Evolutionary conservation across 192 early-diverging fungal species (phyloP).

Genomic region (Backusella sp.): DNA sequence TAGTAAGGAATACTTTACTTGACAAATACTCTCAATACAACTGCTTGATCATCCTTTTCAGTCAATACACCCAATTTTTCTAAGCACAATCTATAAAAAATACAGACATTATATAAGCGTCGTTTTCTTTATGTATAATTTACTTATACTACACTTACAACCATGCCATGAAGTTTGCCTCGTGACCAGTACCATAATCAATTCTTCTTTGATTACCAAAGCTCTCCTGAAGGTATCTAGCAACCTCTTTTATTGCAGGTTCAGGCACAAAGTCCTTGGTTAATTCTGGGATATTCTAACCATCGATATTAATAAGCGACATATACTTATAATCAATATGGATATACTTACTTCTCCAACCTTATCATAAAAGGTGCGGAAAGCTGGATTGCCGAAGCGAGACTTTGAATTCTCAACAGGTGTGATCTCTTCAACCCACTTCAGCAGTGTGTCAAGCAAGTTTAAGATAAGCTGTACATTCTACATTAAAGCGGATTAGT

Average conservation of each 20-base stretch:
- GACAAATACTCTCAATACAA: conserved; percentile 78
- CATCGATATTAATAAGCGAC: not conserved
- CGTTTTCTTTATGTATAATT: no score
- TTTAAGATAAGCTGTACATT: conserved; percentile 58
- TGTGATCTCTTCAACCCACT: conserved; percentile 61
- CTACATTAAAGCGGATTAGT: conserved; percentile 12
- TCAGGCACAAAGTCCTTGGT: not conserved
- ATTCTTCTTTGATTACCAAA: conserved; percentile 93
- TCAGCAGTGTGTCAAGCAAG: conserved; percentile 63
- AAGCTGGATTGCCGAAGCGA: conserved; percentile 96
- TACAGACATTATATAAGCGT: no score
- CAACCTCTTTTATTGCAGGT: conserved; percentile 49
- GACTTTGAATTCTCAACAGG: conserved; percentile 75
- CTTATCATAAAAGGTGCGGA: conserved; percentile 84
- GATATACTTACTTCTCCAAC: conserved; percentile 54
- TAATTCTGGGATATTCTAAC: not conserved
- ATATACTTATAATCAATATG: not conserved
- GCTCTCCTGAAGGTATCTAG: conserved; percentile 75
- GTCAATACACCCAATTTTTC: conserved; percentile 68
- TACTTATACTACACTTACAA: conserved; percentile 47
- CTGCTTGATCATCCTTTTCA: conserved; percentile 66
- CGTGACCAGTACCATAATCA: conserved; percentile 98
- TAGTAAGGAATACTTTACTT: conserved; percentile 35
- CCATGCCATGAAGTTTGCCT: conserved; percentile 88
- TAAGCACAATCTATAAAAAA: conserved; percentile 62